Conservation (phyloP, 1,284 basidiomycete genomes). For the Boletus smithii region DNA sequence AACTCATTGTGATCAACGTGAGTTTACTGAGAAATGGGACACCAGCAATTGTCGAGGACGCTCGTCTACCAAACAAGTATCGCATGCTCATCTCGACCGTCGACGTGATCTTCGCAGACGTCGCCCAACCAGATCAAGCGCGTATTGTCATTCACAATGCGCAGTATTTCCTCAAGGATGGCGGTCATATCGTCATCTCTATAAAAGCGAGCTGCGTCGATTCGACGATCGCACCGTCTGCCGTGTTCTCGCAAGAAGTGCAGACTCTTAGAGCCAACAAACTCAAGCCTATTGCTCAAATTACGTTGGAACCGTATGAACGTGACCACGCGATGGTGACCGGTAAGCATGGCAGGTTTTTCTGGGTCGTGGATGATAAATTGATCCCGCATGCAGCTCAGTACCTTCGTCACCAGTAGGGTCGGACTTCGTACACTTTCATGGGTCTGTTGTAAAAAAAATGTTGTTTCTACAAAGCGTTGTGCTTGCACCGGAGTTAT, state of each 20-base stretch:
- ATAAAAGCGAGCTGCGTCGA: slow-evolving; percentile 99
- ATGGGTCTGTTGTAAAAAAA: background rate
- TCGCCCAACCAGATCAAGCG: slow-evolving; percentile 98
- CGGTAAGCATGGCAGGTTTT: slow-evolving; percentile 36
- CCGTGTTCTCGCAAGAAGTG: slow-evolving; percentile 89
- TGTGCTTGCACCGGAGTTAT: background rate
- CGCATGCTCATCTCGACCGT: slow-evolving; percentile 92
- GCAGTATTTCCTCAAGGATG: slow-evolving; percentile 94
- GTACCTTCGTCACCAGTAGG: slow-evolving; percentile 49
- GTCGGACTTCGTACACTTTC: background rate
- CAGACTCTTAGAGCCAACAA: slow-evolving; percentile 77
- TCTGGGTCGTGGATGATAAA: background rate
- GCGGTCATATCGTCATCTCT: slow-evolving; percentile 91
- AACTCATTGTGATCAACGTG: background rate
- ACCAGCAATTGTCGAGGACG: slow-evolving; percentile 95
- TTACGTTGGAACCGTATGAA: slow-evolving; percentile 85
- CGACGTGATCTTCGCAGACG: slow-evolving; percentile 96
- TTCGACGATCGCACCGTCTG: slow-evolving; percentile 87
- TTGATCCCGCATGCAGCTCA: slow-evolving; percentile 38
- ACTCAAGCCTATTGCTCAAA: slow-evolving; percentile 93
- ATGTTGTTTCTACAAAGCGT: background rate
- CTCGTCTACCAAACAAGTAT: slow-evolving; percentile 92
- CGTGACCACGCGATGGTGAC: slow-evolving; percentile 84
- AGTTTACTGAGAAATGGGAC: slow-evolving; percentile 4
- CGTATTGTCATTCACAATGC: slow-evolving; percentile 94